These are phyloP conservation scores for Athelia psychrophila DNA, from an alignment of 1,284 basidiomycete genomes.

Conservation along the genomic window DNA sequence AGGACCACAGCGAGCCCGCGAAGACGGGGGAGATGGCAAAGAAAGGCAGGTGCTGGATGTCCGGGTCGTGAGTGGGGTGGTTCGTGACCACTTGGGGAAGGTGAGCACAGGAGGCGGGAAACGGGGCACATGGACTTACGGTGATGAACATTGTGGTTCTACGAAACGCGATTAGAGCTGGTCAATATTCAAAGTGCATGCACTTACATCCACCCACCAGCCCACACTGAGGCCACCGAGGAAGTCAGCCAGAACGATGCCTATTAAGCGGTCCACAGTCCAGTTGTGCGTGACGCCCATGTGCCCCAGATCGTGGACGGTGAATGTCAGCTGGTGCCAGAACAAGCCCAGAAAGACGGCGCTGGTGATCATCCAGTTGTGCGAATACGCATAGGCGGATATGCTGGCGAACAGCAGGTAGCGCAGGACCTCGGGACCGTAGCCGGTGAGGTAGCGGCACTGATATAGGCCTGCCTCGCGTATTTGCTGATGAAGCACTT, in stretches of 20 bases:
- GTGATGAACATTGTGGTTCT: slow-evolving; percentile 99
- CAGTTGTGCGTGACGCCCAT: slow-evolving; percentile 91
- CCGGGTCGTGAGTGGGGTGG: slow-evolving; percentile 95
- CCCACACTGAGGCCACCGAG: slow-evolving; percentile 91
- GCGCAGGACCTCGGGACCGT: slow-evolving; percentile 83
- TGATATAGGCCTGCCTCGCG: slow-evolving; percentile 83
- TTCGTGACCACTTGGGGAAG: slow-evolving; percentile 82
- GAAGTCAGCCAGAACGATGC: slow-evolving; percentile 82
- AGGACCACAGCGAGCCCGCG: slow-evolving; percentile 84
- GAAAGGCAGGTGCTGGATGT: slow-evolving; percentile 96
- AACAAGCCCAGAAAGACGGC: slow-evolving; percentile 83
- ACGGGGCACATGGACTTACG: slow-evolving; percentile 42
- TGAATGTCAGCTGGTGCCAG: slow-evolving; percentile 95
- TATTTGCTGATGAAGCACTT: slow-evolving; percentile 74
- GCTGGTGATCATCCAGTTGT: slow-evolving; percentile 65
- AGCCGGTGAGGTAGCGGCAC: slow-evolving; percentile 83
- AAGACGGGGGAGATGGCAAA: slow-evolving; percentile 92
- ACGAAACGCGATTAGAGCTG: neutral
- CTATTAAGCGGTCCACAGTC: slow-evolving; percentile 77
- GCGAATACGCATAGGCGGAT: slow-evolving; percentile 63
- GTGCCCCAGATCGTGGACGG: slow-evolving; percentile 94
- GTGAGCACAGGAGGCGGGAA: slow-evolving; percentile 7
- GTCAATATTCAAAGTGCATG: neutral
- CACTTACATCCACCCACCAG: slow-evolving; percentile 96
- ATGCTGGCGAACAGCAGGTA: slow-evolving; percentile 65